phyloP scores from a whole-genome alignment of 768 basidiomycete genomes.

The Collybiopsis luxurians region DNA sequence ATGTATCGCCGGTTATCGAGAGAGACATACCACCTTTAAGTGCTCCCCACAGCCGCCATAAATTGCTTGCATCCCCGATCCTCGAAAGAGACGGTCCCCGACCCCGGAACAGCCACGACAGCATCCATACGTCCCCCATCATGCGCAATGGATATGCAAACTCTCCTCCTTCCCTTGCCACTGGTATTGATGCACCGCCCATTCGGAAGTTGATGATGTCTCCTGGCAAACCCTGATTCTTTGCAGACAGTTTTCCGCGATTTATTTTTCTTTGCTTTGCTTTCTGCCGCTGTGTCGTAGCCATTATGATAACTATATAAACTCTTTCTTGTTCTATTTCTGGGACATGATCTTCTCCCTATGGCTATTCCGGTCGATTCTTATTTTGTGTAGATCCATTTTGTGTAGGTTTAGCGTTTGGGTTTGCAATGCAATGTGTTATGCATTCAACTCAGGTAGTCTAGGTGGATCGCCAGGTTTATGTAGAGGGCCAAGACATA shows the following conservation, averaged over 20 bases:
- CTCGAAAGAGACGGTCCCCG: not conserved
- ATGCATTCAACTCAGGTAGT: no score
- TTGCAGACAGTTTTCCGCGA: not conserved
- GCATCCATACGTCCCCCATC: not conserved
- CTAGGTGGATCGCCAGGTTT: no score
- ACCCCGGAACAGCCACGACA: not conserved
- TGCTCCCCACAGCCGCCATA: not conserved
- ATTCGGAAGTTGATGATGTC: conserved; percentile 9
- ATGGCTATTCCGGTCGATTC: no score
- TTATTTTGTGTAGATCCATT: no score
- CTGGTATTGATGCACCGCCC: conserved; percentile 4
- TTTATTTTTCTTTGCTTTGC: not conserved
- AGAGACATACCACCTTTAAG: not conserved
- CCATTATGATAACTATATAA: not conserved
- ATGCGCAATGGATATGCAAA: conserved; percentile 1
- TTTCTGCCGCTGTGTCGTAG: not conserved
- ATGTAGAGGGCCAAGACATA: no score
- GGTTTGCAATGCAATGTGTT: no score
- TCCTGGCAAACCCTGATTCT: conserved; percentile 4
- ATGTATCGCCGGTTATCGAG: not conserved
- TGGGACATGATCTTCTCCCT: not conserved
- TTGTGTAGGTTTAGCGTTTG: no score
- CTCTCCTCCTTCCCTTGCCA: not conserved
- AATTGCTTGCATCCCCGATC: not conserved
- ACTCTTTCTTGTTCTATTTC: not conserved